Evolutionary conservation across 2,329 filamentous ascomycete genomes (phyloP).

Genomic region (Fusarium duplospermum): DNA sequence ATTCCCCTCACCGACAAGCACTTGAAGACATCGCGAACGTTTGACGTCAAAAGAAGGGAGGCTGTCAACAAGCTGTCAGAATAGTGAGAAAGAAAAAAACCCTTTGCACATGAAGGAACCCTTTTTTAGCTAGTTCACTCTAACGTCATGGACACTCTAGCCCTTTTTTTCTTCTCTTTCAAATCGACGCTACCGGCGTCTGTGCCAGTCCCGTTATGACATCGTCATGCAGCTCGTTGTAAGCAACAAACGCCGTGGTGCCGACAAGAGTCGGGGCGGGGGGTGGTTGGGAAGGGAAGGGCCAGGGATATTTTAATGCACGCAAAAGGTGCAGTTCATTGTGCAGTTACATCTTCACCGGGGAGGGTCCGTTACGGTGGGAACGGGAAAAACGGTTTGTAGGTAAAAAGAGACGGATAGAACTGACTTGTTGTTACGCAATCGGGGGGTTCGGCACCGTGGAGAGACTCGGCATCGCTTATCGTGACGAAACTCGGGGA

Average conservation of each 20-base stretch:
- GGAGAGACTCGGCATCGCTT: slow-evolving; percentile 3
- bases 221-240: slow-evolving; percentile 25
- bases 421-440: not conserved
- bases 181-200: not conserved
- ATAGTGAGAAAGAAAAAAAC: not conserved
- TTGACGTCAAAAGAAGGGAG: not conserved
- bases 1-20: slow-evolving; percentile 16
- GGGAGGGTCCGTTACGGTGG: not conserved
- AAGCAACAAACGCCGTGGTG: not conserved
- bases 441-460: not conserved
- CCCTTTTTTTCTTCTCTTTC: not conserved
- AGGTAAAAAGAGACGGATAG: too few relatives aligned
- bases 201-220: slow-evolving; percentile 25
- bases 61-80: not conserved
- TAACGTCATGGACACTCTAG: slow-evolving; percentile 22
- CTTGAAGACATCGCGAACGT: not conserved
- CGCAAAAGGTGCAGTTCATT: not conserved
- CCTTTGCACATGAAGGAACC: slow-evolving; percentile 24
- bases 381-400: not conserved
- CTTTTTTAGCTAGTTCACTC: not conserved
- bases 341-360: not conserved
- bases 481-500: slow-evolving; percentile 13
- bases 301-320: not conserved
- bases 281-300: not conserved
- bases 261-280: not conserved